These are phyloP conservation scores for Tricholoma sp. DNA, from an alignment of 768 basidiomycete species.

Conservation along the genomic window DNA sequence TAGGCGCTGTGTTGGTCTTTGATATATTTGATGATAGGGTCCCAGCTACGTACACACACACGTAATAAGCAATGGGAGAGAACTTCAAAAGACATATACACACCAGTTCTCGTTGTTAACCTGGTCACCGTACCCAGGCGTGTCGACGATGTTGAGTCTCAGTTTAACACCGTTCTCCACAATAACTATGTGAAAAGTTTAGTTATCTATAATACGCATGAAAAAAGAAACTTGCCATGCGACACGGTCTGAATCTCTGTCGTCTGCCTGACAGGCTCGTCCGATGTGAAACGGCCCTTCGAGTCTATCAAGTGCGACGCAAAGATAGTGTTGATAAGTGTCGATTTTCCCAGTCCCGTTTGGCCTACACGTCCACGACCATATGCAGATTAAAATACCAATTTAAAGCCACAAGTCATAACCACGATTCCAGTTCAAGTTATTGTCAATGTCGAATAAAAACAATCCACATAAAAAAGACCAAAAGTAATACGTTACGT, in stretches of 20 bases:
- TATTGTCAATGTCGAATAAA: not conserved
- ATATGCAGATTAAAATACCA: too few relatives aligned
- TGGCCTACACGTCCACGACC: slow-evolving; percentile 53
- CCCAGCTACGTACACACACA: slow-evolving; percentile 61
- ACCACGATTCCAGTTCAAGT: too few relatives aligned
- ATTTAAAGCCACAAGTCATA: too few relatives aligned
- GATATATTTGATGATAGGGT: slow-evolving; percentile 98
- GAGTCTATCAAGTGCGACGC: slow-evolving; percentile 98
- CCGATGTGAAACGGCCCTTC: slow-evolving; percentile 85
- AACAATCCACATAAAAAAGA: not conserved
- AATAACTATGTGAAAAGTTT: slow-evolving; percentile 57
- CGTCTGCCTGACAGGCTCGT: slow-evolving; percentile 90
- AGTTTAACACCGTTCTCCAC: slow-evolving; percentile 94
- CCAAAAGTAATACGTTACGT: not conserved
- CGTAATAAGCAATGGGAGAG: slow-evolving; percentile 1
- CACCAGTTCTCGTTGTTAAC: slow-evolving; percentile 99
- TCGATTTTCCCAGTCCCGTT: slow-evolving; percentile 97
- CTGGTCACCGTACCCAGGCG: slow-evolving; percentile 97
- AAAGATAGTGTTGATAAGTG: slow-evolving; percentile 98
- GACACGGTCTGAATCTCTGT: slow-evolving; percentile 95
- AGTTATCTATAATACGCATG: not conserved
- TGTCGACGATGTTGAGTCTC: slow-evolving; percentile 96
- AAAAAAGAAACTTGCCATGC: slow-evolving; percentile 60
- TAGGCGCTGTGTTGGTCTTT: slow-evolving; percentile 99
- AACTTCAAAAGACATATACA: slow-evolving; percentile 19